Percentiles rank a stretch among this genome's conserved stretches.
These are phyloP conservation scores for Trametes sp. DNA, from an alignment of 1,284 basidiomycete genomes.

Conservation along the genomic window DNA sequence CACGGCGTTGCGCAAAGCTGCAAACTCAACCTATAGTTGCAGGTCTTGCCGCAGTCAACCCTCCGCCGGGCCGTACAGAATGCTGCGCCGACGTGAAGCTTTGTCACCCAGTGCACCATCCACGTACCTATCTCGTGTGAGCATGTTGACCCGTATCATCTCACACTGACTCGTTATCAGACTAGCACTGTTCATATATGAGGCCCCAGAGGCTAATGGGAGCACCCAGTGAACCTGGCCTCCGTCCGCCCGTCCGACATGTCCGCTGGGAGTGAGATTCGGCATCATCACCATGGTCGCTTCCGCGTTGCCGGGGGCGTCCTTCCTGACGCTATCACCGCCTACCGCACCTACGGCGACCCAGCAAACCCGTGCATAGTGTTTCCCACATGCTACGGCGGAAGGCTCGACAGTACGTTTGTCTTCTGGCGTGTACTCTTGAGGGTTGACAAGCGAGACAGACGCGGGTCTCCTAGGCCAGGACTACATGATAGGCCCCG, in stretches of 20 bases:
- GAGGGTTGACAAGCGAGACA: slow-evolving; percentile 16
- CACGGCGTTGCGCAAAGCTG: too few species aligned
- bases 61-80: background rate
- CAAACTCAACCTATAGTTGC: too few species aligned
- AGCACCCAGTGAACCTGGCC: background rate
- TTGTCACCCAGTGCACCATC: background rate
- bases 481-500: slow-evolving; percentile 57
- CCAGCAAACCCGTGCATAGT: slow-evolving; percentile 46
- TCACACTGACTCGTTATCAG: slow-evolving; percentile 8
- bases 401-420: slow-evolving; percentile 43
- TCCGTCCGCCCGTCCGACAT: slow-evolving; percentile 17
- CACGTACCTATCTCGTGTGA: background rate
- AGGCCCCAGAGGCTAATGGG: too few species aligned
- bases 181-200: background rate
- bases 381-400: slow-evolving; percentile 47
- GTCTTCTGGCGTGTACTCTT: background rate
- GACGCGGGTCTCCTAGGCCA: slow-evolving; percentile 50
- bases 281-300: slow-evolving; percentile 47
- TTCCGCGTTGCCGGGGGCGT: slow-evolving; percentile 44
- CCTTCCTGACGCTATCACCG: slow-evolving; percentile 44
- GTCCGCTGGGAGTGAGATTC: slow-evolving; percentile 37
- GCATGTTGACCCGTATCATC: background rate
- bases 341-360: slow-evolving; percentile 47
- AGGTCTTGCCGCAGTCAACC: background rate
- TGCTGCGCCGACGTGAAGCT: background rate